Base-by-base conservation (phyloP, 2,329 filamentous ascomycete genomes). In the Arthrocladium fulminans region DNA sequence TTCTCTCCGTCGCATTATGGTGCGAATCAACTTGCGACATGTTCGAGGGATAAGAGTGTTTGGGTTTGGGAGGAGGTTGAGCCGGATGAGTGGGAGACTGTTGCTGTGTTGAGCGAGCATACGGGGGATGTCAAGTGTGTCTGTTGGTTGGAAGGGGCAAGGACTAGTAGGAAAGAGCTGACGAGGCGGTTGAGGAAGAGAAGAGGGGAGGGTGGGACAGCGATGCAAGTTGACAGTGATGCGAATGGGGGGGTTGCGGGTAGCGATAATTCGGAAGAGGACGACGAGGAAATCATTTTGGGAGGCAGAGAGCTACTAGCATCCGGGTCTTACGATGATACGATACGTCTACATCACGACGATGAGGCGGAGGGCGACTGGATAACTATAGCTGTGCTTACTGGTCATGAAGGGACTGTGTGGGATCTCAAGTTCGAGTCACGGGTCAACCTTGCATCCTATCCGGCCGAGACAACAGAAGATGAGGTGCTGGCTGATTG, bases 1-100 rank as follows among this genome's bases (percentile, higher is more conserved):
- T 72, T 70, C 67, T 68, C 67, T 0, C 59, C 69, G 2, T 67
- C 72, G 84, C 96, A 72, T 73, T 59, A 59, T 40, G 48, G 55
- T 23, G 74, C 47, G 76, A 90, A 54, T 75, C 79, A 88, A 59
- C 76, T 98, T 3, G 92, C 92, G 4, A 96, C 89, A 0, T 96
- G 89, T 67, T 86, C 81, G 46, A 78, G 92, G 42, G 92, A 98
- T 65, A 97, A 97, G 71, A 85, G 80, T 13, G 87, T 97, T 15
- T 98, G 92, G 92, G 87, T 98, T 59, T 98, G 92, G 92, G 92
- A 98, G 67, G 92, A 97, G 64, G 78, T 96, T 47, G 83, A 86
- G 57, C 85, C 83, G 13, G 89, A 94, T 48, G 92, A 97, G 64
- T 97, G 89, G 72, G 92, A 98, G 74, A 97, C 92, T 1, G 82